Evolutionary conservation across 2,329 filamentous ascomycete species (phyloP), one percentile per base, ranked within the genome.

Genomic region (Colletotrichum liriopes): DNA sequence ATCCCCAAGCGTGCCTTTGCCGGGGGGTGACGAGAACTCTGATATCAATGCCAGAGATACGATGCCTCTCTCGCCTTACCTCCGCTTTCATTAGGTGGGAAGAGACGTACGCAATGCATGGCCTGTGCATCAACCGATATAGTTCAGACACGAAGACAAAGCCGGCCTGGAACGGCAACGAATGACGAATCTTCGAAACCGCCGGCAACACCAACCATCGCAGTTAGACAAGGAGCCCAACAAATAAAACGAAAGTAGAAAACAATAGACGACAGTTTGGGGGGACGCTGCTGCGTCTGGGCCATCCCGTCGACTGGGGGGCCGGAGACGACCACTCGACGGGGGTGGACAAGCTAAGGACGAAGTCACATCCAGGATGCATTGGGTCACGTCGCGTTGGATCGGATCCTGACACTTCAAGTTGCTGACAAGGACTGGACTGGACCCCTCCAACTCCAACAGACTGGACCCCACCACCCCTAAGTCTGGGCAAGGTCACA

Each of bases 361-460:
- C 18, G 43, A 49, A 62, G 39, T 56, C 67, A 61, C 63, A 56
- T 61, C 68, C 67, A 67, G 67, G 64, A 67, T 67, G 64, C 63
- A 62, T 60, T 51, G 60, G 67, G 52, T 70, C 62, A 60, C 55
- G 37, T 70, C 62, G 67, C 37, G 62, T 54, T 66, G 55, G 45
- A 66, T 67, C 52, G 68, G 68, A 67, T 71, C 62, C 67, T 70
- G 67, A 66, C 67, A 66, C 67, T 45, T 18, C 64, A 14, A 32
- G 39, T 32, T 41, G 39, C 52, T 54, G 56, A 62, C 65, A 47
- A 47, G 55, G 63, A 23, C 52, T 23, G 43, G 59, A 56, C 65
- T 49, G 59, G 66, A 64, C 59, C 59, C 66, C 51, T 68, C 51
- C 60, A 68, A 51, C 49, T 11, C 29, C 37, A 63, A 63, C 26